Base-by-base conservation (phyloP, 495 filamentous ascomycete species). In the Hyaloscypha finlandica region DNA sequence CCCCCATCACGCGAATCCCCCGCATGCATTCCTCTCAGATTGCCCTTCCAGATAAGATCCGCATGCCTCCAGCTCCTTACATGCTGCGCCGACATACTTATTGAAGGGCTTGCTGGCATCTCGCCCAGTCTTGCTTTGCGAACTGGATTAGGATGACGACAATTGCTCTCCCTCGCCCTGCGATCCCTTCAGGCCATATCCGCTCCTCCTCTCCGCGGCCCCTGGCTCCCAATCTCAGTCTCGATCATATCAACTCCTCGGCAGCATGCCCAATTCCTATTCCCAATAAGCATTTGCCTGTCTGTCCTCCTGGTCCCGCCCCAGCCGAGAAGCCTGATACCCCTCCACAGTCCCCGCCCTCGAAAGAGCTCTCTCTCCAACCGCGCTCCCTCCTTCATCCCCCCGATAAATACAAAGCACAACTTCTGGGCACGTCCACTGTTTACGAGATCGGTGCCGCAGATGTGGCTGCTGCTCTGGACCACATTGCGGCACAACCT, bases 211-310 rank as follows among this genome's bases (percentile, higher is more conserved):
- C 81, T 61, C 76, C 73, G 74, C 81, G 79, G 71, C 79, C 76
- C 71, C 78, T 81, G 71, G 76, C 81, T 69, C 80, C 77, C 72
- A 70, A 80, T 77, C 75, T 85, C 72, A 75, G 81, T 70, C 75
- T 86, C 77, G 75, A 86, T 67, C 66, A 73, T 64, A 77, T 82
- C 74, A 78, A 74, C 56, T 60, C 75, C 25, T 78, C 79, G 54
- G 71, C 77, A 61, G 73, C 80, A 59, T 77, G 76, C 53, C 80
- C 81, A 12, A 73, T 75, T 12, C 85, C 91, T 14, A 84, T 97
- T 29, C 94, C 95, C 9, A 97, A 97, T 78, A 97, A 96, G 75
- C 92, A 96, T 77, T 79, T 97, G 16, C 92, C 93, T 8, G 81
- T 89, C 59, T 94, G 92, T 73, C 89, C 93, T n/a, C 85, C 93